These are phyloP conservation scores for Colletotrichum lindemuthianum DNA, from an alignment of 2,329 filamentous ascomycete species.

Conservation along the genomic window DNA sequence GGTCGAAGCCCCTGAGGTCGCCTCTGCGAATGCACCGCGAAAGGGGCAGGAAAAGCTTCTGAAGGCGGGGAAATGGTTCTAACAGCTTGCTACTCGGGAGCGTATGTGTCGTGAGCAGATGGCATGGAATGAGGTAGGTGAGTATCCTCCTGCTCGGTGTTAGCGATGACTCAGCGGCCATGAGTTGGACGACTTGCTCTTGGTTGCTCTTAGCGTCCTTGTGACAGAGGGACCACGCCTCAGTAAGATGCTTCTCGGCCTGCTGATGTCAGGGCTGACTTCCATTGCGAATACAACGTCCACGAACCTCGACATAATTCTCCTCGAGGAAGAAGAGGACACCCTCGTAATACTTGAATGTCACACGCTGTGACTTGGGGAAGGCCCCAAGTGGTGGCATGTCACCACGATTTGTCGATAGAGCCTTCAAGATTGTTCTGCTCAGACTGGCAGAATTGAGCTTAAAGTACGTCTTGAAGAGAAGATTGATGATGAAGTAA, in stretches of 20 bases:
- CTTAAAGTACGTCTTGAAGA: slow-evolving; percentile 99
- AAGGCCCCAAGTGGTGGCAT: slow-evolving; percentile 84
- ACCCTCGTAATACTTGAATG: slow-evolving; percentile 95
- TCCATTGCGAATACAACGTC: slow-evolving; percentile 22
- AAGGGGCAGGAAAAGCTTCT: slow-evolving; percentile 81
- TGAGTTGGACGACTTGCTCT: slow-evolving; percentile 67
- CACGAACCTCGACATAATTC: slow-evolving; percentile 78
- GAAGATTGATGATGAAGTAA: slow-evolving; percentile 91
- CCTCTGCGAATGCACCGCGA: slow-evolving; percentile 82
- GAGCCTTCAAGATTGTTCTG: slow-evolving; percentile 86
- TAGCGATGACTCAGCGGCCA: not conserved
- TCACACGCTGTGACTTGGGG: slow-evolving; percentile 90
- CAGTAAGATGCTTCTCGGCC: slow-evolving; percentile 82
- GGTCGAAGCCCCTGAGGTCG: slow-evolving; percentile 85
- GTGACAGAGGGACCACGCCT: slow-evolving; percentile 86
- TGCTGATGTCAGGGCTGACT: slow-evolving; percentile 45
- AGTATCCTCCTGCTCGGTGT: slow-evolving; percentile 76
- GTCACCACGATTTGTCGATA: slow-evolving; percentile 80
- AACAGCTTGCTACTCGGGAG: slow-evolving; percentile 80
- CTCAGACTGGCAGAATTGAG: slow-evolving; percentile 89
- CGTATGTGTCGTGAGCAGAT: slow-evolving; percentile 86
- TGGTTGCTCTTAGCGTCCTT: slow-evolving; percentile 77
- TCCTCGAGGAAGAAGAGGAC: slow-evolving; percentile 95
- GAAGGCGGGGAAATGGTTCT: slow-evolving; percentile 77
- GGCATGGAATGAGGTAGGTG: slow-evolving; percentile 93